A percentile compares a stretch with the other conserved stretches of the same genome.
phyloP scores from a whole-genome alignment of 1,139 yeast species.

The Suhomyces anneliseae region DNA sequence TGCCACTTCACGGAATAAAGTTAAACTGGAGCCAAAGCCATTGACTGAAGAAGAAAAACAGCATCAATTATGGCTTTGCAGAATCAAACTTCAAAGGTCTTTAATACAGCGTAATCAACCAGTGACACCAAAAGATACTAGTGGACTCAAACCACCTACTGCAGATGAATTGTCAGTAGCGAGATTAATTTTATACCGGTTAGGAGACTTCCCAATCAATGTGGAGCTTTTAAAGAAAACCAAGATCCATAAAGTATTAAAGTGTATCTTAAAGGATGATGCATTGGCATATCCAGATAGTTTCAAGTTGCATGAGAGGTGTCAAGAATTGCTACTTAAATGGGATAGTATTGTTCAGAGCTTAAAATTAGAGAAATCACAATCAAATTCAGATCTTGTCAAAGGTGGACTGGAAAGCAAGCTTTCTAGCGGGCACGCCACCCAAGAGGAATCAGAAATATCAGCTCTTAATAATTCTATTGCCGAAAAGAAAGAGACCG shows the following conservation, averaged over 20 bases:
- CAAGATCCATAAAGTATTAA: slow-evolving; percentile 54
- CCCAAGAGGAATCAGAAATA: slow-evolving; percentile 36
- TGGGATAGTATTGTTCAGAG: slow-evolving; percentile 45
- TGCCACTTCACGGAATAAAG: slow-evolving; percentile 5
- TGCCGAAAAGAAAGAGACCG: slow-evolving; percentile 11
- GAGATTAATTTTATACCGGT: slow-evolving; percentile 51
- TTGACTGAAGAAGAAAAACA: slow-evolving; percentile 40
- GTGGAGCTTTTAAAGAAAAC: slow-evolving; percentile 54
- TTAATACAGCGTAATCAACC: slow-evolving; percentile 47
- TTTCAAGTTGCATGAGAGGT: slow-evolving; percentile 48
- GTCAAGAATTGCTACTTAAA: slow-evolving; percentile 41
- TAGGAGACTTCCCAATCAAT: slow-evolving; percentile 51
- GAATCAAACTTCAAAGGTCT: slow-evolving; percentile 47
- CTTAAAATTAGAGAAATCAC: slow-evolving; percentile 34
- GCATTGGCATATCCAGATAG: slow-evolving; percentile 47
- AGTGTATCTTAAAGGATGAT: slow-evolving; percentile 45
- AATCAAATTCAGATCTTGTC: slow-evolving; percentile 10
- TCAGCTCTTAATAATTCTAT: slow-evolving; percentile 22
- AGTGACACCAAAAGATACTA: slow-evolving; percentile 36
- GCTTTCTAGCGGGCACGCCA: slow-evolving; percentile 16
- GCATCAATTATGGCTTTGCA: slow-evolving; percentile 49
- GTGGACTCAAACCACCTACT: slow-evolving; percentile 40
- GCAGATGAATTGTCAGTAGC: slow-evolving; percentile 58
- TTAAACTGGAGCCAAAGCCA: slow-evolving; percentile 13
- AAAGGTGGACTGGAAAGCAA: slow-evolving; percentile 10